A percentile compares a stretch with the other conserved stretches of the same genome.
Conservation (phyloP, 2,329 filamentous ascomycete species). For the Chrysoporthe cubensis region DNA sequence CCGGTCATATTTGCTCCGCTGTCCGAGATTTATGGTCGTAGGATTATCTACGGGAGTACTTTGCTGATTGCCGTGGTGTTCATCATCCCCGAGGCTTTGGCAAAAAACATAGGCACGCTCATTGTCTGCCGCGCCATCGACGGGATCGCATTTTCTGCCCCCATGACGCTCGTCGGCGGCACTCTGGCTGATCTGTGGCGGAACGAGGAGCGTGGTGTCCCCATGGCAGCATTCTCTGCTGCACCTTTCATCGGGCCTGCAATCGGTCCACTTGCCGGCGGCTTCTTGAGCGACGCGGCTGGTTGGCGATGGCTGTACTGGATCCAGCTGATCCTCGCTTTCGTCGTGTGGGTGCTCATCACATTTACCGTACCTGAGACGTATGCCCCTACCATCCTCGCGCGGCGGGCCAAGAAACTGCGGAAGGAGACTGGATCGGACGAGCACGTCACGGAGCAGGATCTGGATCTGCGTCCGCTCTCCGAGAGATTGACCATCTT, state of each 20-base stretch:
- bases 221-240: slow-evolving; percentile 84
- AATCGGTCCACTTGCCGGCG: slow-evolving; percentile 76
- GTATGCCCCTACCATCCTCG: slow-evolving; percentile 79
- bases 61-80: slow-evolving; percentile 75
- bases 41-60: slow-evolving; percentile 71
- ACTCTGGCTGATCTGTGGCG: slow-evolving; percentile 84
- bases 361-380: slow-evolving; percentile 91
- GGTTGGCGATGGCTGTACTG: slow-evolving; percentile 88
- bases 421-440: slow-evolving; percentile 69
- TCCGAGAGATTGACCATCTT: slow-evolving; percentile 73
- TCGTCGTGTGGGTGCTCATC: slow-evolving; percentile 72
- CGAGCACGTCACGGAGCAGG: slow-evolving; percentile 77
- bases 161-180: slow-evolving; percentile 84
- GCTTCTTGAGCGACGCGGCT: slow-evolving; percentile 69
- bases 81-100: slow-evolving; percentile 77
- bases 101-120: slow-evolving; percentile 76
- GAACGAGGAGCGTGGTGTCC: slow-evolving; percentile 81
- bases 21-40: slow-evolving; percentile 74
- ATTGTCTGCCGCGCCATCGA: slow-evolving; percentile 78
- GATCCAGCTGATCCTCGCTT: slow-evolving; percentile 79
- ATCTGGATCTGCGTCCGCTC: slow-evolving; percentile 74
- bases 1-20: slow-evolving; percentile 81
- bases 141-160: slow-evolving; percentile 82
- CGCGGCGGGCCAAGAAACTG: slow-evolving; percentile 70
- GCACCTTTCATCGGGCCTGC: slow-evolving; percentile 84